These are phyloP conservation scores for Wallacemonas collosoma DNA, from an alignment of 208 protist species.

Conservation along the genomic window DNA sequence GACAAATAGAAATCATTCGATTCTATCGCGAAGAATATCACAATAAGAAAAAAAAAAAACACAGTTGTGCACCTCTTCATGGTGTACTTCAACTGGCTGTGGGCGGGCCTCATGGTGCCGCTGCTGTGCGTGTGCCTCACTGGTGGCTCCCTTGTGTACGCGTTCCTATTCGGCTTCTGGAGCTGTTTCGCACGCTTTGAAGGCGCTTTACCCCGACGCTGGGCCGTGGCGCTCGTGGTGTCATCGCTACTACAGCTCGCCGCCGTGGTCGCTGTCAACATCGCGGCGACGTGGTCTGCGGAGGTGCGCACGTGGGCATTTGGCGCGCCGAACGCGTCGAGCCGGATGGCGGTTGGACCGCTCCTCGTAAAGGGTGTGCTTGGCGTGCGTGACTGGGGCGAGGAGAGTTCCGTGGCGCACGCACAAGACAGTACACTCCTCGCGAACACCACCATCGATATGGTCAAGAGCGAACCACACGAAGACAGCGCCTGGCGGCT, in stretches of 20 bases:
- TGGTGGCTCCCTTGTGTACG: conserved; percentile 1
- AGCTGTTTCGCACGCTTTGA: background rate
- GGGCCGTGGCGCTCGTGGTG: conserved; percentile 8
- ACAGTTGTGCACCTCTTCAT: background rate
- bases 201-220: background rate
- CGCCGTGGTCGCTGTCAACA: conserved; percentile 24
- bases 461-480: too few relatives aligned
- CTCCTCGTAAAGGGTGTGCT: conserved; percentile 14
- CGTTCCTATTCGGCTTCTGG: background rate
- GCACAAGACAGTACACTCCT: too few relatives aligned
- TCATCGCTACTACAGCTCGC: conserved; percentile 23
- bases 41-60: background rate
- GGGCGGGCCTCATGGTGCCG: conserved; percentile 15
- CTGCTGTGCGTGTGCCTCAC: conserved; percentile 13
- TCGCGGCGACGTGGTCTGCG: conserved; percentile 1
- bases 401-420: too few relatives aligned
- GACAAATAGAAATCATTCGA: too few relatives aligned
- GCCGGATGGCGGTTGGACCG: conserved; percentile 20
- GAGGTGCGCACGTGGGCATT: conserved; percentile 18
- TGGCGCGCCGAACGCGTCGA: conserved; percentile 1
- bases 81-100: conserved; percentile 1
- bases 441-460: too few relatives aligned
- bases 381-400: conserved; percentile 14
- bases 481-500: conserved; percentile 1
- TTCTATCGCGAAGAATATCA: background rate